Percentiles rank a stretch among this genome's conserved stretches.
Evolutionary conservation across 306 rosid species (phyloP).

Genomic region (Glycine tomentella): DNA sequence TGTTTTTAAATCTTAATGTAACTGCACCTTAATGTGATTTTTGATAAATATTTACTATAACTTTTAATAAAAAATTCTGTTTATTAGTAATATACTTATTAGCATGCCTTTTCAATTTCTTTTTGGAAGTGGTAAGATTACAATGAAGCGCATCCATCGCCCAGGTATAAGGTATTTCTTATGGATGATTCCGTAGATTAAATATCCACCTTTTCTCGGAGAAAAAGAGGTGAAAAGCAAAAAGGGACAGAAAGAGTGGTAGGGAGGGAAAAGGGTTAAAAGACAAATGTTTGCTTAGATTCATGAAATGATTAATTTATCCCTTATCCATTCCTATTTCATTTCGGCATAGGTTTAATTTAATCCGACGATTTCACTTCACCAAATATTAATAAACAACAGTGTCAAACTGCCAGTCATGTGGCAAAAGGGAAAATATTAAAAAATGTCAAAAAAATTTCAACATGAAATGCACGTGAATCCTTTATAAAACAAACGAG

Average conservation of each 20-base stretch:
- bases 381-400: background rate
- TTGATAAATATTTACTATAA: background rate
- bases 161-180: too few relatives aligned
- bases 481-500: background rate
- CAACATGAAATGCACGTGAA: background rate
- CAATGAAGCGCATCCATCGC: too few relatives aligned
- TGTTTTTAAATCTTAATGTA: background rate
- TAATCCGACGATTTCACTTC: constrained; percentile 14
- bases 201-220: background rate
- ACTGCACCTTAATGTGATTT: background rate
- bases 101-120: too few relatives aligned
- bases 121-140: too few relatives aligned
- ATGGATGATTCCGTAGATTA: background rate
- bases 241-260: background rate
- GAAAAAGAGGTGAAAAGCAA: background rate
- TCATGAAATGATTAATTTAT: too few relatives aligned
- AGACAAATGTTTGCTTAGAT: too few relatives aligned
- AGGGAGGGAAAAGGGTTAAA: background rate
- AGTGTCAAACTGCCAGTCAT: background rate
- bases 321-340: too few relatives aligned
- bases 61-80: too few relatives aligned
- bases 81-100: too few relatives aligned
- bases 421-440: constrained; percentile 7
- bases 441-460: background rate
- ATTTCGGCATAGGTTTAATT: too few relatives aligned